These are phyloP conservation scores for Gleditsia sinensis DNA, from an alignment of 306 rosid species.

Conservation along the genomic window DNA sequence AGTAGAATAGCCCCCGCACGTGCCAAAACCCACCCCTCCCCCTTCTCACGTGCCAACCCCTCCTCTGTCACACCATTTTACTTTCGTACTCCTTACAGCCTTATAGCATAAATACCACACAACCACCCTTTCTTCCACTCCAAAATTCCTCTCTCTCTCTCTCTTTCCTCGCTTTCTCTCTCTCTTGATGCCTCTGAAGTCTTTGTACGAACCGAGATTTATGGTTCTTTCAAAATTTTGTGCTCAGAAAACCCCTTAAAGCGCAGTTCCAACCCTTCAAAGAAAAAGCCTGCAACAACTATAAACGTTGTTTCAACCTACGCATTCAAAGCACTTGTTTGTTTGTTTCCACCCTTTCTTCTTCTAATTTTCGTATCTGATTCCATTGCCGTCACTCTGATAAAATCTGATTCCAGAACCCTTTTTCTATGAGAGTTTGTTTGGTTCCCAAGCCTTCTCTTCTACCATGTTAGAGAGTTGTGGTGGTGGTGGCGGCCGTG, in stretches of 20 bases:
- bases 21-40: no score
- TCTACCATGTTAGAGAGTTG: conserved; percentile 63
- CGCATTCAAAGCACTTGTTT: conserved; percentile 36
- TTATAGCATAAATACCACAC: conserved; percentile 70
- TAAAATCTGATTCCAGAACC: not conserved
- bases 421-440: conserved; percentile 10
- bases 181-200: conserved; percentile 6
- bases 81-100: conserved; percentile 31
- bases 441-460: not conserved
- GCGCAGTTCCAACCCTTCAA: not conserved
- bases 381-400: not conserved
- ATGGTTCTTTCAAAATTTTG: conserved; percentile 22
- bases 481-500: conserved; percentile 44
- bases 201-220: conserved; percentile 26
- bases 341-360: not conserved
- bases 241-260: conserved; percentile 26
- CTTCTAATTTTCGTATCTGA: conserved; percentile 7
- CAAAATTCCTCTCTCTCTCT: not conserved
- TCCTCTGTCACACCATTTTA: conserved; percentile 9
- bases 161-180: conserved; percentile 15
- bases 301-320: conserved; percentile 18
- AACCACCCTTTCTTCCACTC: conserved; percentile 41
- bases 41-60: conserved; percentile 34
- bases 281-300: conserved; percentile 23
- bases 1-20: conserved; percentile 39